Conservation (phyloP, 257 asterid species). For the Nicotiana tomentosiformis region DNA sequence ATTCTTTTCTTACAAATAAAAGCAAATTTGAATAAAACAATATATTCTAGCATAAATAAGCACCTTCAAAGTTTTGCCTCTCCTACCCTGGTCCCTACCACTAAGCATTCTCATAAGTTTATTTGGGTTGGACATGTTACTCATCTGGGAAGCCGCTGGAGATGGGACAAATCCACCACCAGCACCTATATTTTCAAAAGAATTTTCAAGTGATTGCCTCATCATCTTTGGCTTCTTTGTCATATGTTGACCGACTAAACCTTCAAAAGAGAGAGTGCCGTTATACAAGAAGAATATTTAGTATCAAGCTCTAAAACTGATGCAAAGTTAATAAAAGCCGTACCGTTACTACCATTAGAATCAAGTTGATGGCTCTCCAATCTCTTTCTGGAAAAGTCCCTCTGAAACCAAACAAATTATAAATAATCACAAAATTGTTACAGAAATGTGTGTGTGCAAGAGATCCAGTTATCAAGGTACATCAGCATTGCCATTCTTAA, state of each 20-base stretch:
- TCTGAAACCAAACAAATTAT: slow-evolving; percentile 43
- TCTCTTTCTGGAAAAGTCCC: slow-evolving; percentile 60
- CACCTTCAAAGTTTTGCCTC: slow-evolving; percentile 75
- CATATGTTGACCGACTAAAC: slow-evolving; percentile 67
- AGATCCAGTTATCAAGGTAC: background rate
- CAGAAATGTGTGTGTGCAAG: background rate
- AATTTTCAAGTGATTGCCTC: slow-evolving; percentile 62
- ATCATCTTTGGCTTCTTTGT: slow-evolving; percentile 73
- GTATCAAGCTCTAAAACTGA: slow-evolving; percentile 13
- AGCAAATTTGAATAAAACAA: background rate
- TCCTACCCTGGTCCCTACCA: slow-evolving; percentile 85
- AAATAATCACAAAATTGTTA: background rate
- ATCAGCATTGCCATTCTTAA: slow-evolving; percentile 4
- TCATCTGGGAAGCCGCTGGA: slow-evolving; percentile 82
- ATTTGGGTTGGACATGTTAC: slow-evolving; percentile 76
- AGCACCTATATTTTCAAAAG: slow-evolving; percentile 60
- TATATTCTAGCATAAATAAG: slow-evolving; percentile 11
- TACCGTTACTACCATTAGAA: slow-evolving; percentile 68
- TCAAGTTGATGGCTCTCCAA: slow-evolving; percentile 63
- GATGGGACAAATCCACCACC: slow-evolving; percentile 67
- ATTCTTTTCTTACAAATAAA: background rate
- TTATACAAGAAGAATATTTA: slow-evolving; percentile 13
- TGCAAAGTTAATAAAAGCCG: slow-evolving; percentile 6
- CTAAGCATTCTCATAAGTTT: slow-evolving; percentile 67
- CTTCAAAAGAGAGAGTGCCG: slow-evolving; percentile 38